Evolutionary conservation across 2,329 filamentous ascomycete genomes (phyloP).

Genomic region (Penicillium palitans): DNA sequence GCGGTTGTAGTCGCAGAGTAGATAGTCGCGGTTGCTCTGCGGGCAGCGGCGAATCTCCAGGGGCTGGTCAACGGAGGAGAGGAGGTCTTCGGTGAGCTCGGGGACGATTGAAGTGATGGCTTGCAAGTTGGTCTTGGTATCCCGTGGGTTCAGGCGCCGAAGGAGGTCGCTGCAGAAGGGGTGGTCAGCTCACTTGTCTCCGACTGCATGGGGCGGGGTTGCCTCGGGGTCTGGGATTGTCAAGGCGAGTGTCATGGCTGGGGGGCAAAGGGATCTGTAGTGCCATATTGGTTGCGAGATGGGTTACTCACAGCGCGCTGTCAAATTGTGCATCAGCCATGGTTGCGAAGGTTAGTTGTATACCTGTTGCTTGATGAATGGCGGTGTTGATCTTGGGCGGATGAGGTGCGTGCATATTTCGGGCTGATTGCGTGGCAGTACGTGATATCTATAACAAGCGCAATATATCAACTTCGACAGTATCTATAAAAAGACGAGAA

Average conservation of each 20-base stretch:
- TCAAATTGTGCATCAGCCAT: slow-evolving; percentile 53
- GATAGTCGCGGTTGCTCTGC: slow-evolving; percentile 88
- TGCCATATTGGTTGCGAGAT: no score
- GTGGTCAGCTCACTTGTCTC: slow-evolving; percentile 30
- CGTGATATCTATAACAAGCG: neutral
- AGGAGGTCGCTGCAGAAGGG: slow-evolving; percentile 76
- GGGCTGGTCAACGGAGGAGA: slow-evolving; percentile 95
- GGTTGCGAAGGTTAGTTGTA: slow-evolving; percentile 24
- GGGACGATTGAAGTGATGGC: slow-evolving; percentile 85
- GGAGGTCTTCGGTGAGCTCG: slow-evolving; percentile 92
- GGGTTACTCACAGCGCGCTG: slow-evolving; percentile 49
- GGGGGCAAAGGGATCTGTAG: neutral
- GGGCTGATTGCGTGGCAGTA: slow-evolving; percentile 13
- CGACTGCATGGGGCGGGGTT: slow-evolving; percentile 28
- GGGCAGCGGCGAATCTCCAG: slow-evolving; percentile 82
- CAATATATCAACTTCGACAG: neutral
- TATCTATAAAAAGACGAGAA: neutral
- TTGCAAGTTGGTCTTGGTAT: slow-evolving; percentile 84
- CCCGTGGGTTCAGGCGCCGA: slow-evolving; percentile 91
- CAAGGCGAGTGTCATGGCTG: neutral
- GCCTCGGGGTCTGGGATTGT: slow-evolving; percentile 10
- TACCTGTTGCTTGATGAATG: slow-evolving; percentile 17
- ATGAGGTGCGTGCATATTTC: slow-evolving; percentile 26
- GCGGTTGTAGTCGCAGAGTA: slow-evolving; percentile 99
- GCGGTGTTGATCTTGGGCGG: slow-evolving; percentile 22